Percentiles rank a stretch among this genome's conserved stretches.
phyloP scores from a whole-genome alignment of 352 stramenopile genomes.

The Globisporangium nagaii region DNA sequence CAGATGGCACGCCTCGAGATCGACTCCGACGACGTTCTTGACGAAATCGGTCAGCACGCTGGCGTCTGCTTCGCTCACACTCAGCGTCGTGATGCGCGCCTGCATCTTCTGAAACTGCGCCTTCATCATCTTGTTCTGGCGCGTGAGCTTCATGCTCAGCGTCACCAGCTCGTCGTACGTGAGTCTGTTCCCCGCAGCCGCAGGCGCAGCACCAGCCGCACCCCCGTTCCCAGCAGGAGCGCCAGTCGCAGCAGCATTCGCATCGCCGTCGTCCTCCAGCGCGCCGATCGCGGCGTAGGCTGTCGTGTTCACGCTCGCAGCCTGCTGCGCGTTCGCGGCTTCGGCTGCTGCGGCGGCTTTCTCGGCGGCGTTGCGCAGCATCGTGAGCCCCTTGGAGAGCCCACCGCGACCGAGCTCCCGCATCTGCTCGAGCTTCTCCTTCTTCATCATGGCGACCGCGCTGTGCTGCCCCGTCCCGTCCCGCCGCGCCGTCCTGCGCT shows the following conservation, averaged over 20 bases:
- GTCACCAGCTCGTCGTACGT: conserved; percentile 79
- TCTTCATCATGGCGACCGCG: conserved; percentile 53
- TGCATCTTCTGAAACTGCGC: conserved; percentile 78
- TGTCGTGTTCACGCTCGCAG: conserved; percentile 4
- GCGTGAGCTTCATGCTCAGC: conserved; percentile 85
- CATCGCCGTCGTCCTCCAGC: background rate
- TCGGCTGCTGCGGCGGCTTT: conserved; percentile 10
- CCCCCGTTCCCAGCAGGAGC: background rate
- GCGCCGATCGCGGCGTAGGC: conserved; percentile 2
- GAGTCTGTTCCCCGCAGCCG: conserved; percentile 16
- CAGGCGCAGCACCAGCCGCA: background rate
- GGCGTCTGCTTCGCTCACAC: conserved; percentile 38
- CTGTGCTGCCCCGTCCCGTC: background rate
- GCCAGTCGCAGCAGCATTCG: background rate
- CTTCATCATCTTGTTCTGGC: conserved; percentile 87
- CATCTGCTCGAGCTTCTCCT: conserved; percentile 88
- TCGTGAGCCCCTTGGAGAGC: conserved; percentile 72
- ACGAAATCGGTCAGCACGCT: conserved; percentile 50
- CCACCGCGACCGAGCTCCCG: conserved; percentile 72
- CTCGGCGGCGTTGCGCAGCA: conserved; percentile 50
- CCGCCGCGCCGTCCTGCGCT: background rate
- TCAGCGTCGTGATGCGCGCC: conserved; percentile 30
- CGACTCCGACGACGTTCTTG: conserved; percentile 58
- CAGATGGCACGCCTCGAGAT: conserved; percentile 47
- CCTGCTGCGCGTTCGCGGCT: conserved; percentile 1